Percentiles rank a stretch among this genome's conserved stretches.
phyloP scores from a whole-genome alignment of 441 rosid species.

The Aquilaria agallochum region DNA sequence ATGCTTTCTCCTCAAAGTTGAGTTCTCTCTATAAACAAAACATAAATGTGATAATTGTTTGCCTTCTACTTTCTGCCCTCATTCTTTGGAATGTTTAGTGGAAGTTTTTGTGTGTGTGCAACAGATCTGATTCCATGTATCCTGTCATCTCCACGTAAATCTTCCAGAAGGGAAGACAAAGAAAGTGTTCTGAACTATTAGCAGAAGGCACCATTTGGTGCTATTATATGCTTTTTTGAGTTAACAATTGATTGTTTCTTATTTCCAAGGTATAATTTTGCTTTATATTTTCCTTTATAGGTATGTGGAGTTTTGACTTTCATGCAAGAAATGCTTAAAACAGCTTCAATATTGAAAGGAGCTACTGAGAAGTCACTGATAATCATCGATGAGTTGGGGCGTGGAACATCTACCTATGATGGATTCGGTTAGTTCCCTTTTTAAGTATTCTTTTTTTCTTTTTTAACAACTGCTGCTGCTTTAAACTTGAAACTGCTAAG shows the following conservation, averaged over 20 bases:
- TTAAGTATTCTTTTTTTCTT: neutral
- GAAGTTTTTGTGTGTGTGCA: conserved; percentile 38
- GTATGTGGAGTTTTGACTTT: conserved; percentile 92
- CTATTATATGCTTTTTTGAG: neutral
- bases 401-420: conserved; percentile 98
- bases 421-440: conserved; percentile 80
- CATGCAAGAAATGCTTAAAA: conserved; percentile 99
- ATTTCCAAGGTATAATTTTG: conserved; percentile 9
- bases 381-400: conserved; percentile 96
- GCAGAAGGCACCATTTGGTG: neutral
- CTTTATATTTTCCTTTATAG: conserved; percentile 33
- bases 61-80: no score
- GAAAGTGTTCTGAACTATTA: neutral
- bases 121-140: conserved; percentile 68
- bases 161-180: neutral
- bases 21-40: no score
- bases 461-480: conserved; percentile 8
- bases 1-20: no score
- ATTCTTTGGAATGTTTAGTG: conserved; percentile 16
- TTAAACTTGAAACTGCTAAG: no score
- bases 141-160: neutral
- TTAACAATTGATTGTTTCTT: neutral
- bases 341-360: conserved; percentile 95
- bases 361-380: conserved; percentile 86
- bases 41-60: no score